Evolutionary conservation across 495 filamentous ascomycete species (phyloP), one percentile per base, ranked within the genome.

Genomic region (Recurvomyces mirabilis): DNA sequence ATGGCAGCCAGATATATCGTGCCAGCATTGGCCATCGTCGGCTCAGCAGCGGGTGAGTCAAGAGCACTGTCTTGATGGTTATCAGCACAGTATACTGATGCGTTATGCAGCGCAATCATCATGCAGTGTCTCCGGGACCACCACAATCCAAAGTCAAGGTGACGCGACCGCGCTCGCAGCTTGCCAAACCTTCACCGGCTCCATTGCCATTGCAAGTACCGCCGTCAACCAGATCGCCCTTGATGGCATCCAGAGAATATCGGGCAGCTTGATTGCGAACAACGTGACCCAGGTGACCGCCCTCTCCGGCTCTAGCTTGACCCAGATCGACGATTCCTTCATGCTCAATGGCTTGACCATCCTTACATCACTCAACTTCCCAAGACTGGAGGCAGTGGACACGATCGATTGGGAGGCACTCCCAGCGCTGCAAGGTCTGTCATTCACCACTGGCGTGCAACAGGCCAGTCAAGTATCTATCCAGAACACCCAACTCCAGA

Each of bases 1-100:
- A 94, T 96, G 89, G 73, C 79, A 61, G 71, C 78, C 68, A 76
- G 79, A 59, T 71, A 86, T 65, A 61, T 87, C 49, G 70, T 93
- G 55, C 81, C 84, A 60, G 74, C 75, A 32, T 65, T 87, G 64
- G 86, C 81, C 51, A 68, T 78, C 51, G 68, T 70, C 58, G 69
- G 79, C 56, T 60, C 71, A 39, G 79, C 68, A 39, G 64, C 78
- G 51, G 87, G 86, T 84, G 65, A 67, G 79, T n/a, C n/a, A n/a
- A n/a, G n/a, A n/a, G n/a, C n/a, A n/a, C n/a, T n/a, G n/a, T n/a
- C n/a, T 19, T 25, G 3, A 32, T 3, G 36, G 17, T 14, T 21
- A 23, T 20, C 36, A 5, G 14, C 19, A 15, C 37, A 31, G 14
- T 9, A 41, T 13, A 34, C 25, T 41, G 13, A 6, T 6, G 51